A percentile compares a stretch with the other conserved stretches of the same genome.
phyloP scores from a whole-genome alignment of 805 yeast species.

The Hanseniaspora guilliermondii region DNA sequence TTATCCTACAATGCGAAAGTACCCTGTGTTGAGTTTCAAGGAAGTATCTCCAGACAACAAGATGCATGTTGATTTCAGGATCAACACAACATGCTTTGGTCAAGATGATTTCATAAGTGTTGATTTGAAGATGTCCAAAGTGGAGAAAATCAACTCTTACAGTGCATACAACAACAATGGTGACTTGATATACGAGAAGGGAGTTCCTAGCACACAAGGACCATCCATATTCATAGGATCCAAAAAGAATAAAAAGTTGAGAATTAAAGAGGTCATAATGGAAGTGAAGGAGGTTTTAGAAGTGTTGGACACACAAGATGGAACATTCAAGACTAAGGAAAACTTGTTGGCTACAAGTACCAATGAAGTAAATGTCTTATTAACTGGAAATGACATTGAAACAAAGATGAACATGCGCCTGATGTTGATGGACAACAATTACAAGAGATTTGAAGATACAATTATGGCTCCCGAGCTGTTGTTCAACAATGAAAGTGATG shows the following conservation, averaged over 20 bases:
- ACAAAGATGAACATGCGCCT: slow-evolving; percentile 21
- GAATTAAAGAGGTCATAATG: slow-evolving; percentile 34
- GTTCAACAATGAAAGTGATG: slow-evolving; percentile 17
- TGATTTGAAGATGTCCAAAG: slow-evolving; percentile 32
- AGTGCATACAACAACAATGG: slow-evolving; percentile 14
- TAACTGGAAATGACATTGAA: slow-evolving; percentile 24
- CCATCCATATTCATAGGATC: slow-evolving; percentile 11
- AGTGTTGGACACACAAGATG: slow-evolving; percentile 28
- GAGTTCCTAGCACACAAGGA: not conserved
- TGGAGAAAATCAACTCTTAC: slow-evolving; percentile 19
- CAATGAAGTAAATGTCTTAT: slow-evolving; percentile 23
- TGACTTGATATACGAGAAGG: not conserved
- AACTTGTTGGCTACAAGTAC: slow-evolving; percentile 29
- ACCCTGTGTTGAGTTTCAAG: slow-evolving; percentile 37
- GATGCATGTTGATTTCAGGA: slow-evolving; percentile 33
- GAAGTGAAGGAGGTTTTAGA: slow-evolving; percentile 45
- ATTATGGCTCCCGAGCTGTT: slow-evolving; percentile 24
- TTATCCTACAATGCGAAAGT: slow-evolving; percentile 44
- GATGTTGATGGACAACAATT: slow-evolving; percentile 22
- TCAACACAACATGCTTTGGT: slow-evolving; percentile 47
- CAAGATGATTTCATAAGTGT: slow-evolving; percentile 40
- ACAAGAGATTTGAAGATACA: slow-evolving; percentile 25
- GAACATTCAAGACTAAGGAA: slow-evolving; percentile 36
- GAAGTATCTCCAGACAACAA: slow-evolving; percentile 38
- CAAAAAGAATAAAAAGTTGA: slow-evolving; percentile 23